Evolutionary conservation across 1,284 basidiomycete genomes (phyloP), one percentile per base, ranked within the genome.

Genomic region (Blastosporella zonata): DNA sequence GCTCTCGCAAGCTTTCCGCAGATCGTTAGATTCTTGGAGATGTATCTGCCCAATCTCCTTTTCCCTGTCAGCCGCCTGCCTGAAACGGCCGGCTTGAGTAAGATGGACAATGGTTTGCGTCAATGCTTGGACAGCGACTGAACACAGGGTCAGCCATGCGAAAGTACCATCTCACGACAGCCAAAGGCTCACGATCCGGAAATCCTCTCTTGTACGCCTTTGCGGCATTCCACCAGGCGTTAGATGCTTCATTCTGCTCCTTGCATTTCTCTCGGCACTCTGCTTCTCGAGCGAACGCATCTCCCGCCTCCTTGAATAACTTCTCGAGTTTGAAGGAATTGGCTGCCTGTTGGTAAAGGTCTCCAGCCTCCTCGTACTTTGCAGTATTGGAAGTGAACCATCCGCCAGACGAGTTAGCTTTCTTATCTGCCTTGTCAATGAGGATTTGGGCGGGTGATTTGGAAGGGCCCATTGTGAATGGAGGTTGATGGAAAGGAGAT

Each of bases 51-150:
- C 96, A 58, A 98, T 95, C 71, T 95, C 93, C 71, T 97, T 97
- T 76, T 97, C 92, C 59, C 97, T 75, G 68, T 99, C 97, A 7
- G 96, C 97, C 22, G 97, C 97, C 67, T 99, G 97, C 49, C 97
- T 78, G 77, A 99, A 99, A 53, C 93, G 84, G 46, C 97, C 97
- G 18, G 78, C 75, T 57, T 91, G 73, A 13, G 92, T 90, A 31
- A 97, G 79, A 62, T 93, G 85, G 36, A 81, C 79, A 52, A 97
- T 87, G 2, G 93, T 93, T 58, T 92, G 84, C 8, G 84, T 79
- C 39, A 99, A 73, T n/a, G 95, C 90, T 58, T 90, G 84, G 37
- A 97, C 81, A 28, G 96, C 96, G 63, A 96, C 95, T 97, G 62
- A 34, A 49, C 42, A 43, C 7, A 23, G 42, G 41, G 55, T 56